phyloP scores from a whole-genome alignment of 495 filamentous ascomycete genomes.

The Neurospora intermedia region DNA sequence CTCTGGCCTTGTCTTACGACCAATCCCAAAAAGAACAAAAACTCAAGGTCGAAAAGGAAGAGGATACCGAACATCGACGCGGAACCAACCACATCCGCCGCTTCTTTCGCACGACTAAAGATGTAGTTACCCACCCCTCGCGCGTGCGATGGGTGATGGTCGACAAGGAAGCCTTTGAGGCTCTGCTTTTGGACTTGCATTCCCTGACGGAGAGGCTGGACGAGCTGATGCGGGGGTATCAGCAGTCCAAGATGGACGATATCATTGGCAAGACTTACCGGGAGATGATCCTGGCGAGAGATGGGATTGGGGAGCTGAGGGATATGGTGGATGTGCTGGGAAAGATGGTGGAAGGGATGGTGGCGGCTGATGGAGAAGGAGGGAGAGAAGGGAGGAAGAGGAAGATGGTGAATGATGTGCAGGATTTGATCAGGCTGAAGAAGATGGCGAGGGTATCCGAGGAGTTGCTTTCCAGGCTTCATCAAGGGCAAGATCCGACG shows the following conservation, averaged over 20 bases:
- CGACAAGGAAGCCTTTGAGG: conserved; percentile 21
- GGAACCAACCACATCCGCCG: conserved; percentile 19
- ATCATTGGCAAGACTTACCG: conserved; percentile 25
- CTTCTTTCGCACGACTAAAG: conserved; percentile 19
- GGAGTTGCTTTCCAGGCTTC: conserved; percentile 13
- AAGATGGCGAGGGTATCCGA: conserved; percentile 18
- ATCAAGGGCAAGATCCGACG: not conserved
- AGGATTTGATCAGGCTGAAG: conserved; percentile 7
- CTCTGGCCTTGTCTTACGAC: conserved; percentile 21
- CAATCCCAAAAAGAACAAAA: not conserved
- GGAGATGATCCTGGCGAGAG: conserved; percentile 22
- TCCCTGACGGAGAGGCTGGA: conserved; percentile 22
- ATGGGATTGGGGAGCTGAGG: conserved; percentile 16
- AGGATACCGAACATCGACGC: conserved; percentile 7
- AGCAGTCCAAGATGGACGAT: conserved; percentile 18
- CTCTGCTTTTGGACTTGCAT: conserved; percentile 18
- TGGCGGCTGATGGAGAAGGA: no score
- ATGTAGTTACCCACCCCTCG: conserved; percentile 19
- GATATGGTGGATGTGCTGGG: no score
- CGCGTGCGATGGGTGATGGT: conserved; percentile 21
- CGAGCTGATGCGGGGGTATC: conserved; percentile 19
- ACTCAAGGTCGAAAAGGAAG: conserved; percentile 3
- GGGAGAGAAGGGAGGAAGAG: no score
- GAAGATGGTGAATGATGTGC: no score
- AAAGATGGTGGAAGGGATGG: no score